Base-by-base conservation (phyloP, 768 basidiomycete species). In the Solioccasus polychromus region DNA sequence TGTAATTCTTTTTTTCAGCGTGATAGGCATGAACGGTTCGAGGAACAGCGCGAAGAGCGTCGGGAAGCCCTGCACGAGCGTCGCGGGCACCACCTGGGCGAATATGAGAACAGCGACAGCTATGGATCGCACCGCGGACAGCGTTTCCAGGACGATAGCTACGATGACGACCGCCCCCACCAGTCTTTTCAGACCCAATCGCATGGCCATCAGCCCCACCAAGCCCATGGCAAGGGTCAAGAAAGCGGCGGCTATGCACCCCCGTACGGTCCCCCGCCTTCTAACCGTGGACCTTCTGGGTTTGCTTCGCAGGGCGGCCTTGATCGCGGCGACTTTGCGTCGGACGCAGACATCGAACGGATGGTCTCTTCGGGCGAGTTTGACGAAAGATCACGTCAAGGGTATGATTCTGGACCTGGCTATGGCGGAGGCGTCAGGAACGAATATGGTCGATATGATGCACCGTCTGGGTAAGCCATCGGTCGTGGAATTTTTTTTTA, bases 251-350 rank as follows among this genome's bases (percentile, higher is more conserved):
- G 25, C 12, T 42, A 34, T 9, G 28, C 15, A 6, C 41, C 44
- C 1, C 60, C 50, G 3, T 2, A 50, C 1, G 56, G 49, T 3
- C 42, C 44, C 1, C 58, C 54, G 2, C 34, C 44, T 5, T 39
- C 46, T 0, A 18, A 3, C 3, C 50, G 40, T 17, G 39, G 38
- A 0, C 1, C 25, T 1, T 11, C 20, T 10, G 54, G 1, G 20
- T n/a, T 36, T 8, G 18, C 12, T 4, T 42, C 50, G 24, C 53
- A 15, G 12, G 53, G 56, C 4, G 62, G 52, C 5, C 39, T 61
- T 15, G 52, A 47, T 35, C 56, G 50, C 1, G 45, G 35, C n/a
- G 62, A 63, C 54, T 66, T 66, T 36, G 62, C 57, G 39, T 51
- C 62, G 36, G 62, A 63, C 50, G 59, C 35, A 4, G 62, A 64